Evolutionary conservation across 1,284 basidiomycete genomes (phyloP).

Genomic region (Macrocystidia cucumis): DNA sequence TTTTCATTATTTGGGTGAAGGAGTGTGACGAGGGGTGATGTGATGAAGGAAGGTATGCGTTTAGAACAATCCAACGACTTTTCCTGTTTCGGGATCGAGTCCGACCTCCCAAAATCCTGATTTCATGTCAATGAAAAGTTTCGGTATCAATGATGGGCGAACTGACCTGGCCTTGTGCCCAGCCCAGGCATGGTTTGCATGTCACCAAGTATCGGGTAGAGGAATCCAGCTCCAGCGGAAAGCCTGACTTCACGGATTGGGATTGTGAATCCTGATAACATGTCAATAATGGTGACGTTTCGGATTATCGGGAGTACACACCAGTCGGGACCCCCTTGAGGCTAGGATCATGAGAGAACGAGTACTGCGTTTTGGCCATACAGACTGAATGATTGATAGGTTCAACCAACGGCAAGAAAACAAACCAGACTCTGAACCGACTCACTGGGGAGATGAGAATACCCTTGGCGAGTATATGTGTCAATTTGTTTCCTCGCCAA

Average conservation of each 20-base stretch:
- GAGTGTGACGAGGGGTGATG: too few relatives aligned
- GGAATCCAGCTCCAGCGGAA: slow-evolving; percentile 91
- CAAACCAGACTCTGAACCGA: slow-evolving; percentile 9
- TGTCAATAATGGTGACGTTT: too few relatives aligned
- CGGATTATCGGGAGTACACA: too few relatives aligned
- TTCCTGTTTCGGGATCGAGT: slow-evolving; percentile 66
- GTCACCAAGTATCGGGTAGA: slow-evolving; percentile 91
- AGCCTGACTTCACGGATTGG: slow-evolving; percentile 88
- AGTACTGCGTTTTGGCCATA: slow-evolving; percentile 99
- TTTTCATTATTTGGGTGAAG: too few relatives aligned
- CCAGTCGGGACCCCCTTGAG: slow-evolving; percentile 84
- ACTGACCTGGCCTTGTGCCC: slow-evolving; percentile 80
- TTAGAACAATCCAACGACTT: slow-evolving; percentile 73
- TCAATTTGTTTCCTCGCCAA: slow-evolving; percentile 84
- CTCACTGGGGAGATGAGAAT: slow-evolving; percentile 72
- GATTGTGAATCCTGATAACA: slow-evolving; percentile 71
- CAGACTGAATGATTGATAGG: slow-evolving; percentile 62
- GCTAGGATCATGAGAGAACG: slow-evolving; percentile 92
- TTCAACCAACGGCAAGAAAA: slow-evolving; percentile 10
- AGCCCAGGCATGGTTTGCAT: slow-evolving; percentile 99
- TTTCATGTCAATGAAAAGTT: slow-evolving; percentile 20
- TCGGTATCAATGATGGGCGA: slow-evolving; percentile 1
- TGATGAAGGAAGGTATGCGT: slow-evolving; percentile 1
- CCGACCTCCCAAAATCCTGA: slow-evolving; percentile 81
- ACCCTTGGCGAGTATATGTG: slow-evolving; percentile 90